Percentiles rank a stretch among this genome's conserved stretches.
Evolutionary conservation across 148 eudicot genomes (phyloP).

Genomic region (Silene latifolia): DNA sequence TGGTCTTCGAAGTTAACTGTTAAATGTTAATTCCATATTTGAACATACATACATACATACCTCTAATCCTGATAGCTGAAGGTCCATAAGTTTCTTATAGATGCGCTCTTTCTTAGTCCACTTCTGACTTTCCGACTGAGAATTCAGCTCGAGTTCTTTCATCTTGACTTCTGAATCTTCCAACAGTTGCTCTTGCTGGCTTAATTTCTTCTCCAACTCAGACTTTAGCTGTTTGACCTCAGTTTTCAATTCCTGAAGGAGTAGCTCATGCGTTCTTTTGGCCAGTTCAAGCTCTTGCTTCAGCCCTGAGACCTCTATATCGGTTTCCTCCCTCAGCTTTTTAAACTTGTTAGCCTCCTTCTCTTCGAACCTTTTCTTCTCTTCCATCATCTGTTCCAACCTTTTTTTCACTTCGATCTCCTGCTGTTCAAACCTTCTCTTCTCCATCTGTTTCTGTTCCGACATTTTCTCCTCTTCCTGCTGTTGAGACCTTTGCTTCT

Average conservation of each 20-base stretch:
- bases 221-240: constrained; percentile 38
- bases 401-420: constrained; percentile 29
- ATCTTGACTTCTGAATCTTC: constrained; percentile 44
- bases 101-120: constrained; percentile 65
- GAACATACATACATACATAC: constrained; percentile 37
- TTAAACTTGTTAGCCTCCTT: constrained; percentile 37
- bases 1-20: constrained; percentile 8
- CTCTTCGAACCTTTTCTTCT: constrained; percentile 39
- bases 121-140: constrained; percentile 36
- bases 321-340: constrained; percentile 45
- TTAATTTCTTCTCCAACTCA: constrained; percentile 54
- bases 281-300: constrained; percentile 51
- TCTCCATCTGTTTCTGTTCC: constrained; percentile 4
- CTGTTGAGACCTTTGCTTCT: constrained; percentile 32
- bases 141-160: constrained; percentile 56
- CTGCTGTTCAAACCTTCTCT: constrained; percentile 43
- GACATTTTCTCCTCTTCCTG: constrained; percentile 19
- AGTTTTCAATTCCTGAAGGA: constrained; percentile 37
- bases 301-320: constrained; percentile 25
- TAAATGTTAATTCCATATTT: constrained; percentile 7
- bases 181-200: constrained; percentile 38
- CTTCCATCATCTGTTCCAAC: constrained; percentile 24
- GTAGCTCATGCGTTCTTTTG: constrained; percentile 49
- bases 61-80: constrained; percentile 60
- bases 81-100: constrained; percentile 50